A percentile compares a stretch with the other conserved stretches of the same genome.
Conservation (phyloP, 1,139 yeast genomes). For the Yamadazyma kanchanaburiensis region DNA sequence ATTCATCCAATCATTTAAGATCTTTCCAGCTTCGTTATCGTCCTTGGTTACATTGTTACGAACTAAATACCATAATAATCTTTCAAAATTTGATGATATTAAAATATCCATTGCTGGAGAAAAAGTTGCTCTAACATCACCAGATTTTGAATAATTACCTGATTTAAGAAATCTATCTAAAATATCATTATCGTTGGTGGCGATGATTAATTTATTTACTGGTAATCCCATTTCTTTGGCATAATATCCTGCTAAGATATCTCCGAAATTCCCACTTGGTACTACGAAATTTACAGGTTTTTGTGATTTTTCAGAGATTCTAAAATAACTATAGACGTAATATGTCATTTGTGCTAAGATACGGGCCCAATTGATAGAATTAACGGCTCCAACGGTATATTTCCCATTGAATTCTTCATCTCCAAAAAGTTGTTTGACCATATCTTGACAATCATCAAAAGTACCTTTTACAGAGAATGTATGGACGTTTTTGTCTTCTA, state of each 20-base stretch:
- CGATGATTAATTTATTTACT: slow-evolving; percentile 78
- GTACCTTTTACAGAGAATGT: slow-evolving; percentile 93
- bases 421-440: slow-evolving; percentile 89
- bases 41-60: slow-evolving; percentile 59
- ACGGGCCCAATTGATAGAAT: slow-evolving; percentile 99
- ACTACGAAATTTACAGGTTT: slow-evolving; percentile 77
- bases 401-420: slow-evolving; percentile 82
- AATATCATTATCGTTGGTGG: slow-evolving; percentile 94
- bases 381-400: slow-evolving; percentile 95
- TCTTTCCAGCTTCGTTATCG: slow-evolving; percentile 72
- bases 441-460: slow-evolving; percentile 97
- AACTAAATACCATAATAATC: slow-evolving; percentile 91
- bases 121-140: slow-evolving; percentile 75
- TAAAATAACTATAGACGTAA: slow-evolving; percentile 89
- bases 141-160: slow-evolving; percentile 75
- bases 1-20: slow-evolving; percentile 72
- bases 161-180: slow-evolving; percentile 86
- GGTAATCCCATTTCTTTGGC: slow-evolving; percentile 97
- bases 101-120: slow-evolving; percentile 99
- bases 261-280: slow-evolving; percentile 98
- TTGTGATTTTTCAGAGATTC: slow-evolving; percentile 43
- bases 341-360: slow-evolving; percentile 96
- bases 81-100: slow-evolving; percentile 92
- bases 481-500: slow-evolving; percentile 90
- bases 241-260: slow-evolving; percentile 92